Conservation (phyloP, 352 stramenopile species). For the Thalassiosira allenii region DNA sequence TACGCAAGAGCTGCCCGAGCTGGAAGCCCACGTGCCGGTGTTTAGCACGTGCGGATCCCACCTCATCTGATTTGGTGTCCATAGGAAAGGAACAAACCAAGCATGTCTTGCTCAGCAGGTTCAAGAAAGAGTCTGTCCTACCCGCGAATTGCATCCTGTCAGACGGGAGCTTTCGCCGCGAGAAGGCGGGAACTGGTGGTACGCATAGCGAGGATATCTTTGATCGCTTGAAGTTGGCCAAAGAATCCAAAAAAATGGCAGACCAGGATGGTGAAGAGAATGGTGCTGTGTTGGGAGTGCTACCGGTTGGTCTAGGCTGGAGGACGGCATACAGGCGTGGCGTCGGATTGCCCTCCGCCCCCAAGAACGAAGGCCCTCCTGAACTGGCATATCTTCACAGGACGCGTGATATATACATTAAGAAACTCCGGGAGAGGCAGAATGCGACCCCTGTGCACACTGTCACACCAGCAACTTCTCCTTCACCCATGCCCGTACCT, state of each 20-base stretch:
- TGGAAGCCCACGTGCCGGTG: slow-evolving; percentile 82
- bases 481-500: not conserved
- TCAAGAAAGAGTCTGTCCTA: slow-evolving; percentile 65
- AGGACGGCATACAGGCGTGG: slow-evolving; percentile 67
- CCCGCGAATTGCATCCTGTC: slow-evolving; percentile 64
- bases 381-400: slow-evolving; percentile 43
- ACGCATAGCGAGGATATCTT: slow-evolving; percentile 78
- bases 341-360: slow-evolving; percentile 58
- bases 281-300: slow-evolving; percentile 14
- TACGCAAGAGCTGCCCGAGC: slow-evolving; percentile 30
- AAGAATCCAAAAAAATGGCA: not conserved
- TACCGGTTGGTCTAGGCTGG: slow-evolving; percentile 77
- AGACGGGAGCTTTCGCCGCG: slow-evolving; percentile 66
- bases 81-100: slow-evolving; percentile 83
- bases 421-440: slow-evolving; percentile 32
- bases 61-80: slow-evolving; percentile 72
- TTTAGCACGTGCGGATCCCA: slow-evolving; percentile 76
- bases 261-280: slow-evolving; percentile 16
- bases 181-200: slow-evolving; percentile 33
- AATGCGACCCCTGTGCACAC: slow-evolving; percentile 5
- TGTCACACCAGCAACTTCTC: not conserved
- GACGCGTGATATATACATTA: slow-evolving; percentile 46
- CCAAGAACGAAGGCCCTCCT: slow-evolving; percentile 25
- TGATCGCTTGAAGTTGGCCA: slow-evolving; percentile 40
- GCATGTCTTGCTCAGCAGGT: slow-evolving; percentile 75